Conservation (phyloP, 768 basidiomycete genomes). For the Leccinum subtestaceum region DNA sequence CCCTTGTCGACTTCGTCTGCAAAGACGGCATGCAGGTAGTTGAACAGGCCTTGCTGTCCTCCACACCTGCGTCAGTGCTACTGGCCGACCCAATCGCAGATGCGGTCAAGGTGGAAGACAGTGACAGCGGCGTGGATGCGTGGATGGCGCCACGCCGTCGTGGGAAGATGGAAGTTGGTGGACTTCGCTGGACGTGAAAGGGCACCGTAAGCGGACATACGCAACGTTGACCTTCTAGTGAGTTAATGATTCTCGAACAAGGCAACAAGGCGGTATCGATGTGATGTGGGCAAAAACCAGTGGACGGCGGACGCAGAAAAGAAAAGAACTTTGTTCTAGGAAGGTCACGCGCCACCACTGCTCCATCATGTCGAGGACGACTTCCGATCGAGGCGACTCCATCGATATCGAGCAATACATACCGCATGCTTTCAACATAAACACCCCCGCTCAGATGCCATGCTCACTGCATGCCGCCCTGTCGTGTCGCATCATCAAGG, state of each 20-base stretch:
- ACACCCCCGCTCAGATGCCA: too few species aligned
- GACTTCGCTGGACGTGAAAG: conserved; percentile 37
- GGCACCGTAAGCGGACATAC: conserved; percentile 71
- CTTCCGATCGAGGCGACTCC: too few species aligned
- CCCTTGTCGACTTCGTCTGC: conserved; percentile 74
- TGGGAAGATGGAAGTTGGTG: conserved; percentile 39
- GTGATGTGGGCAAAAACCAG: background rate
- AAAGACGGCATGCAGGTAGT: conserved; percentile 62
- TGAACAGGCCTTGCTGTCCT: conserved; percentile 48
- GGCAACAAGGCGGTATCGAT: background rate
- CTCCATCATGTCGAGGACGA: too few species aligned
- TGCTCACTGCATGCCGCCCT: too few species aligned
- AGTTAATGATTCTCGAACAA: background rate
- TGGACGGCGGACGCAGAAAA: too few species aligned
- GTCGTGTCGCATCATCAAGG: too few species aligned
- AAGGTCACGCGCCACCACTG: too few species aligned
- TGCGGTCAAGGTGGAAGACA: conserved; percentile 38
- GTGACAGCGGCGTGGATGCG: conserved; percentile 24
- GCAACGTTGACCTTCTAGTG: background rate
- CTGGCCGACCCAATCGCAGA: conserved; percentile 14
- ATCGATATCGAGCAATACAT: too few species aligned
- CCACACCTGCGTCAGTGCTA: background rate
- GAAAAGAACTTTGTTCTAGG: too few species aligned
- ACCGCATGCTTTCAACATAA: too few species aligned
- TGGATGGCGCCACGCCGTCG: conserved; percentile 45